Evolutionary conservation across 2,329 filamentous ascomycete genomes (phyloP), one percentile per base, ranked within the genome.

Genomic region (Hymenoscyphus repandus): DNA sequence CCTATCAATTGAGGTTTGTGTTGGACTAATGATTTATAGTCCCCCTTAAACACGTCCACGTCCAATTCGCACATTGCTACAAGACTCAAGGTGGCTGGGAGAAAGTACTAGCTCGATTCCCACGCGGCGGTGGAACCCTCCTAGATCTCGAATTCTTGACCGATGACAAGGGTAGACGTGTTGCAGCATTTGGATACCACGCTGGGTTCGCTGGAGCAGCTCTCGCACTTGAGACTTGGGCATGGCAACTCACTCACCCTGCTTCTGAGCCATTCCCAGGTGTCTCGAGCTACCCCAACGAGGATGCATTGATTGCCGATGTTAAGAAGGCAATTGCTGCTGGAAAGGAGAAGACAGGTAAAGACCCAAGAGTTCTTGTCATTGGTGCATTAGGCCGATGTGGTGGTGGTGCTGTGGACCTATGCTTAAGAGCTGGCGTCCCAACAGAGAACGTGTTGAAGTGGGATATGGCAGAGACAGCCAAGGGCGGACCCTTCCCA

Each of bases 61-160:
- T 88, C 58, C 79, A 85, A 61, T 90, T 90, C 64, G 80, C 80
- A 34, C 85, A 90, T 67, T 85, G 82, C 70, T 89, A 84, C 73
- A 90, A 90, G 77, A 72, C 79, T 59, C 89, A 93, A 71, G 80
- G 72, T 27, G 86, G 85, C 27, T 96, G 89, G 88, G 81, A 88
- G 51, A 78, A 80, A 38, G 87, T 90, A 5, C 80, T 96, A n/a
- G 77, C 82, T 51, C 79, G 91, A 50, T 96, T 90, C 69, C 79
- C 86, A 27, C 78, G 82, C 20, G 90, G 88, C 51, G 82, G 83
- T 49, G 88, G 89, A 59, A 85, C 80, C 0, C 80, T 96, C 12
- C 80, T 90, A 52, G 91, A 96, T 64, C 78, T 96, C 34, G 91
- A 96, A 67, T 96, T 96, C 68, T 75, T 96, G 34, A 79, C 81